These are phyloP conservation scores for Striga hermonthica DNA, from an alignment of 305 asterid genomes.

Conservation along the genomic window DNA sequence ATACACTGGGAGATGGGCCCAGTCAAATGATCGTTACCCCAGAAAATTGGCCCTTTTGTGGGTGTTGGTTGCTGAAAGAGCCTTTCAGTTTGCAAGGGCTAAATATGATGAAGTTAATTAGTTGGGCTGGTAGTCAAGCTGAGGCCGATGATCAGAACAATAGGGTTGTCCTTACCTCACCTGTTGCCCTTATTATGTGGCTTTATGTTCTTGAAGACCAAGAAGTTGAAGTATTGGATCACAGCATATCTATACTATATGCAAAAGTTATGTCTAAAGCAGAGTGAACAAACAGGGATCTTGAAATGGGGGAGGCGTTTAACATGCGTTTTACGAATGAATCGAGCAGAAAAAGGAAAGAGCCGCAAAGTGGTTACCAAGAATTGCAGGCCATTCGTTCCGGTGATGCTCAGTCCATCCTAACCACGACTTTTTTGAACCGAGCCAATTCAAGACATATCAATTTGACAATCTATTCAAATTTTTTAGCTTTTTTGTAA, in stretches of 20 bases:
- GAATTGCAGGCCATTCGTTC: not conserved
- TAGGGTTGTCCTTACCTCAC: not conserved
- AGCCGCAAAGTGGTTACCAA: not conserved
- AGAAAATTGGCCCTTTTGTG: slow-evolving; percentile 54
- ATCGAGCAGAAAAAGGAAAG: not conserved
- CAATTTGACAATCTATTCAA: not conserved
- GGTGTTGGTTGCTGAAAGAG: slow-evolving; percentile 64
- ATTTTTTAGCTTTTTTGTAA: too few relatives aligned
- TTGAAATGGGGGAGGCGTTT: not conserved
- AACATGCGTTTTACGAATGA: not conserved
- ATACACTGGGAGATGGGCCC: slow-evolving; percentile 50
- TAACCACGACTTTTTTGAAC: too few relatives aligned
- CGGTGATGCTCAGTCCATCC: too few relatives aligned
- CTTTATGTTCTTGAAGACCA: not conserved
- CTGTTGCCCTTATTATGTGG: not conserved
- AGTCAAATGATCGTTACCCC: slow-evolving; percentile 36
- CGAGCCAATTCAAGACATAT: not conserved
- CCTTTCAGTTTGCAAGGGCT: slow-evolving; percentile 59
- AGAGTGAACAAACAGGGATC: not conserved
- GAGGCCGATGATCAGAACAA: slow-evolving; percentile 28
- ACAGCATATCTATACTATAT: too few relatives aligned
- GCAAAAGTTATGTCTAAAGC: too few relatives aligned
- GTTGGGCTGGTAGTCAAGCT: slow-evolving; percentile 50
- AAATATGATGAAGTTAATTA: slow-evolving; percentile 49
- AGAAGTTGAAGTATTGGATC: not conserved